Evolutionary conservation across 2,329 filamentous ascomycete species (phyloP).

Genomic region (Seiridium unicorne): DNA sequence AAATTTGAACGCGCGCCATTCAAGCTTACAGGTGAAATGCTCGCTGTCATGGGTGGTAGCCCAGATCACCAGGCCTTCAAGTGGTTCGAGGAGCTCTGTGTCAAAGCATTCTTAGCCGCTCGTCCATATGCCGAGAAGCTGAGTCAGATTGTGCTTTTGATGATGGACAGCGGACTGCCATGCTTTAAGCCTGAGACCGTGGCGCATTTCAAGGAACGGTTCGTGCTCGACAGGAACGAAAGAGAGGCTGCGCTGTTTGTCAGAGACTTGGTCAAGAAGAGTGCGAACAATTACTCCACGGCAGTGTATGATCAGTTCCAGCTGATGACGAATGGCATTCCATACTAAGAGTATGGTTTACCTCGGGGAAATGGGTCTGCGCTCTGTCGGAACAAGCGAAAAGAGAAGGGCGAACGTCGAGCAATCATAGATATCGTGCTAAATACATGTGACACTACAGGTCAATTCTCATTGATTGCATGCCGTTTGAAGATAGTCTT

Average conservation of each 20-base stretch:
- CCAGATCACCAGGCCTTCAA: constrained; percentile 84
- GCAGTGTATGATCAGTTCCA: constrained; percentile 98
- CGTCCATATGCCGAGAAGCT: constrained; percentile 87
- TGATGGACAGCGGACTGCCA: constrained; percentile 93
- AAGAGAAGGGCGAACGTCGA: too few species aligned
- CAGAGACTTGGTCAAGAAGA: constrained; percentile 84
- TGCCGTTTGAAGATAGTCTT: too few species aligned
- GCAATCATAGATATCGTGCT: too few species aligned
- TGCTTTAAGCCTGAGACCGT: constrained; percentile 98
- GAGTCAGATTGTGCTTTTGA: constrained; percentile 83
- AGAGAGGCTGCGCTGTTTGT: constrained; percentile 94
- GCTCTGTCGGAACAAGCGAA: too few species aligned
- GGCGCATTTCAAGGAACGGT: constrained; percentile 86
- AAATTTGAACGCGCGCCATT: constrained; percentile 98
- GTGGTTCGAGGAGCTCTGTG: constrained; percentile 93
- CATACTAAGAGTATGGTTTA: constrained; percentile 56
- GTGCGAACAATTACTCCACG: constrained; percentile 86
- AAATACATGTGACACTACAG: too few species aligned
- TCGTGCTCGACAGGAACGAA: constrained; percentile 89
- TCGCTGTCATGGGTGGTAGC: constrained; percentile 95
- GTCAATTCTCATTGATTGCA: too few species aligned
- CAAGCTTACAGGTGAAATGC: constrained; percentile 96
- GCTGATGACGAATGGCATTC: constrained; percentile 93
- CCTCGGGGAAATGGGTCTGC: too few species aligned
- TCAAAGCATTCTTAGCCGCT: constrained; percentile 91